Evolutionary conservation across 169 alveolate species (phyloP).

Genomic region (Plasmodium berghei): DNA sequence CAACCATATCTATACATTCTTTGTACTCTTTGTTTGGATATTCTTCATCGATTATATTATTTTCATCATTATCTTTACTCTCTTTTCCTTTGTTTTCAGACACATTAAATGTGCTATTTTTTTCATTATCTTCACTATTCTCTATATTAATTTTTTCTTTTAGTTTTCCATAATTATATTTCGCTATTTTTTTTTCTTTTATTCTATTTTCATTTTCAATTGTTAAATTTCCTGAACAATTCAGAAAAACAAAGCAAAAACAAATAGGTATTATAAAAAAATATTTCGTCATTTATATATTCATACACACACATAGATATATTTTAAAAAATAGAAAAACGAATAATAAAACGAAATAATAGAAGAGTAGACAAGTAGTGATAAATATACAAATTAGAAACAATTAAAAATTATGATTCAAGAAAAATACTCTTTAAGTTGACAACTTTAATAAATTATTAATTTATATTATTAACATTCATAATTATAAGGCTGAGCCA

Average conservation of each 20-base stretch:
- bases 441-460: too few relatives aligned
- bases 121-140: neutral
- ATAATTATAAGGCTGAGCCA: too few relatives aligned
- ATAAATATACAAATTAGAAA: neutral
- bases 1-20: conserved; percentile 53
- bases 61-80: neutral
- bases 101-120: neutral
- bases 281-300: neutral
- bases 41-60: neutral
- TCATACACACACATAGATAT: too few relatives aligned
- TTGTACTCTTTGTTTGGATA: conserved; percentile 19
- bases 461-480: too few relatives aligned
- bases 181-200: conserved; percentile 9
- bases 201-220: conserved; percentile 10
- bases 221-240: conserved; percentile 3
- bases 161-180: conserved; percentile 12
- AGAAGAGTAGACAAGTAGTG: too few relatives aligned
- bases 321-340: too few relatives aligned
- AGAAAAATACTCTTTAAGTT: neutral
- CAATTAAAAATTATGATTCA: conserved; percentile 6
- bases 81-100: neutral
- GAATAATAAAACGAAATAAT: too few relatives aligned
- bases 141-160: conserved; percentile 15
- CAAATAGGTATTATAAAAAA: conserved; percentile 1
- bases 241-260: conserved; percentile 10